A percentile compares a stretch with the other conserved stretches of the same genome.
Evolutionary conservation across 2,329 filamentous ascomycete genomes (phyloP).

Genomic region (Fonsecaea erecta): DNA sequence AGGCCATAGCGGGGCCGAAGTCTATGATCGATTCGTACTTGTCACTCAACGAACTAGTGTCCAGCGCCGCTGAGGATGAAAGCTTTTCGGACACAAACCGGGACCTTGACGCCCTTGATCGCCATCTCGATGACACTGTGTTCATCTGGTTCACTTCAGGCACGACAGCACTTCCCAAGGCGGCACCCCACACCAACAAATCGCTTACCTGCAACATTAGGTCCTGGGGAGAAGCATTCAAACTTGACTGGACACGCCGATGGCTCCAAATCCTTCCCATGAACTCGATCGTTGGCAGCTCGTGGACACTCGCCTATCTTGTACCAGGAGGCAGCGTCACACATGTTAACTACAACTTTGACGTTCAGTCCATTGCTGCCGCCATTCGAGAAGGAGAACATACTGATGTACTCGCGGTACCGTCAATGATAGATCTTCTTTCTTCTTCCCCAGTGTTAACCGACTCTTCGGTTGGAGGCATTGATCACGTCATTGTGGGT

Average conservation of each 20-base stretch:
- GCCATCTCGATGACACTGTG: conserved; percentile 11
- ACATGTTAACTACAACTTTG: conserved; percentile 14
- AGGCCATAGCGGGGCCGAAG: background rate
- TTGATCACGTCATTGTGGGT: conserved; percentile 18
- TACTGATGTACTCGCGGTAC: conserved; percentile 17
- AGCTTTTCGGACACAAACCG: background rate
- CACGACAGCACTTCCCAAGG: conserved; percentile 19
- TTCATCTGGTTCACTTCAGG: conserved; percentile 22
- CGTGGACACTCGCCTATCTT: conserved; percentile 20
- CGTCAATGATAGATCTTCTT: conserved; percentile 21
- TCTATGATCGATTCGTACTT: background rate
- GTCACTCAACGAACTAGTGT: background rate
- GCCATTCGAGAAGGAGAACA: conserved; percentile 12
- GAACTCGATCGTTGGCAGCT: conserved; percentile 25
- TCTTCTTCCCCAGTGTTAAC: background rate
- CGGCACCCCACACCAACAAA: conserved; percentile 17
- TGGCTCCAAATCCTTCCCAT: conserved; percentile 23
- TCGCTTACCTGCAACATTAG: conserved; percentile 11
- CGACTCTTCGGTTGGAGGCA: background rate
- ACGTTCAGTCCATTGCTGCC: conserved; percentile 1
- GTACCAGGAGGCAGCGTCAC: conserved; percentile 21
- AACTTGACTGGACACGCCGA: background rate
- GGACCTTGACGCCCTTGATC: background rate
- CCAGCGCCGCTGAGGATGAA: background rate
- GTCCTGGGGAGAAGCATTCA: conserved; percentile 17